Evolutionary conservation across 306 rosid genomes (phyloP), one percentile per base, ranked within the genome.

Genomic region (Gastrolobium bilobum): DNA sequence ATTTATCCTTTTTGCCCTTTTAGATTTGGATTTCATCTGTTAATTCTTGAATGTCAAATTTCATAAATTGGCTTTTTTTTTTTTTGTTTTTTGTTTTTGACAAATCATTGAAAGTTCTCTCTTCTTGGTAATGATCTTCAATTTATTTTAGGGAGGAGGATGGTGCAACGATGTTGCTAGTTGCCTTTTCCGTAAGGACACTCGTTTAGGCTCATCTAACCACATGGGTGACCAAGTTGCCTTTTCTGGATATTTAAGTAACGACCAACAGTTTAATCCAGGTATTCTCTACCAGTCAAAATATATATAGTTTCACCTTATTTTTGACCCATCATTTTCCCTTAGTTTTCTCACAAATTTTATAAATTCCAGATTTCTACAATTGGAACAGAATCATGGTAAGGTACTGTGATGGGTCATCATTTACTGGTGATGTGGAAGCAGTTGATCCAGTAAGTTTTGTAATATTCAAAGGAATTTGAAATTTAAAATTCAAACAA

Each of bases 401-500:
- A 73, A 89, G 96, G 76, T 94, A 94, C 81, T 94, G 98, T 34
- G 97, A 94, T 71, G 98, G 98, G 8, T 44, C 91, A 75, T 94
- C 98, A n/a, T 94, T 94, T 77, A 94, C 97, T 0, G 98, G 98
- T 30, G 98, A 94, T 76, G 90, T 92, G 5, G 94, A 83, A 69
- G 83, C 82, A 13, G 88, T 90, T 37, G 75, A 90, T 81, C 91
- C 89, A 1, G 98, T 91, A 86, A 84, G 97, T 88, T 52, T 58
- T 35, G 2, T 5, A 11, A 57, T 73, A 43, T 53, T 68, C 39
- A 56, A 42, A 48, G 5, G 56, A 50, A 70, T 8, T 20, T 33
- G 14, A 44, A 26, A 33, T 80, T 70, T 51, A 26, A 47, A 2
- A 60, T 81, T 50, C 15, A 10, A 6, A 42, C 6, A 48, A 68